phyloP scores from a whole-genome alignment of 2,329 filamentous ascomycete genomes.

The Alternaria brassicae region DNA sequence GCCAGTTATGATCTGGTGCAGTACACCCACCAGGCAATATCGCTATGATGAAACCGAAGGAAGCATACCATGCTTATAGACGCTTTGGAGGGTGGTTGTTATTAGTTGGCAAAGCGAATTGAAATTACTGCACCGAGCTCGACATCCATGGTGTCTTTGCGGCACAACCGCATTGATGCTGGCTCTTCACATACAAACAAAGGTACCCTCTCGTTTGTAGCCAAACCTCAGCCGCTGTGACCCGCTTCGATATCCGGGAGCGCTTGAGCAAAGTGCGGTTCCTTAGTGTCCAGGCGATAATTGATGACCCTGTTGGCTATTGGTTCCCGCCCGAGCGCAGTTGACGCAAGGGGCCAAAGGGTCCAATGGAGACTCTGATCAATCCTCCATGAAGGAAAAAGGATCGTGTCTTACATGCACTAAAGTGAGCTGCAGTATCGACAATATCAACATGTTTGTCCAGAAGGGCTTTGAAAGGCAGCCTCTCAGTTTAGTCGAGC shows the following conservation, averaged over 20 bases:
- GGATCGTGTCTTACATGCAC: conserved; percentile 19
- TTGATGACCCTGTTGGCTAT: conserved; percentile 4
- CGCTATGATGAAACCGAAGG: conserved; percentile 10
- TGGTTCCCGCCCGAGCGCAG: conserved; percentile 5
- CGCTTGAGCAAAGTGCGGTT: background rate
- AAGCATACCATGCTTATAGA: background rate
- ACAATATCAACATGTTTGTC: background rate
- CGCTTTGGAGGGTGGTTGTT: background rate
- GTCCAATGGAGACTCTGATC: conserved; percentile 9
- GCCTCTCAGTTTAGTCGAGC: background rate
- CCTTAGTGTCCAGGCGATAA: background rate
- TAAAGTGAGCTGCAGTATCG: conserved; percentile 20
- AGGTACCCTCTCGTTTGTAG: background rate
- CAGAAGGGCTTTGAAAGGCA: background rate
- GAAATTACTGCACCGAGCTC: background rate
- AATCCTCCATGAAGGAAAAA: background rate
- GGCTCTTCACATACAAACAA: background rate
- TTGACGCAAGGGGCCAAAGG: conserved; percentile 14
- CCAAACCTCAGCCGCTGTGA: background rate
- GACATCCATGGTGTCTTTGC: background rate
- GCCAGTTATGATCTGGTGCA: conserved; percentile 6
- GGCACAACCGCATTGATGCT: background rate
- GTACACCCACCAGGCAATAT: conserved; percentile 3
- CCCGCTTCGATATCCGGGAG: background rate
- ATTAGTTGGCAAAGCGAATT: background rate